A percentile compares a stretch with the other conserved stretches of the same genome.
These are phyloP conservation scores for Aspergillus ostianus DNA, from an alignment of 495 filamentous ascomycete species.

Conservation along the genomic window DNA sequence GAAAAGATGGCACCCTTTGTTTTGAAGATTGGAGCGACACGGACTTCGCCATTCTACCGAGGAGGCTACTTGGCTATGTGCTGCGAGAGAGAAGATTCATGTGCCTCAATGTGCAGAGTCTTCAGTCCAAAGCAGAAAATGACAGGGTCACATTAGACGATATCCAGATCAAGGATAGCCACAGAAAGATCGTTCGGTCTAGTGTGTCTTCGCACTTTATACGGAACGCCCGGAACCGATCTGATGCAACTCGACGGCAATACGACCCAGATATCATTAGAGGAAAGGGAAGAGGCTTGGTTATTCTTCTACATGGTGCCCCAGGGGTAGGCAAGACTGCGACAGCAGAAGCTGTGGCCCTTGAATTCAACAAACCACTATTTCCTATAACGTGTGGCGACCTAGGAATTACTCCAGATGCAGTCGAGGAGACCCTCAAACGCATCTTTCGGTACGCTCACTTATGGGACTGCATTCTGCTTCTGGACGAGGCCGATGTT, in stretches of 20 bases:
- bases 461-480: constrained; percentile 4
- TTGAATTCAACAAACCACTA: constrained; percentile 1
- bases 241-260: neutral
- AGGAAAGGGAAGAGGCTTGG: constrained; percentile 1
- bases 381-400: constrained; percentile 4
- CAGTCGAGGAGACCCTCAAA: neutral
- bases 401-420: neutral
- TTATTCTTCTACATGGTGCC: constrained; percentile 5
- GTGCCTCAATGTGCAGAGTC: neutral
- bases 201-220: neutral
- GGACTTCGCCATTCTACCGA: neutral
- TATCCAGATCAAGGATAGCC: neutral
- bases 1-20: neutral
- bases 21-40: neutral
- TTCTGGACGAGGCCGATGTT: constrained; percentile 11
- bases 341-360: constrained; percentile 5
- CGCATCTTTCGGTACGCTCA: constrained; percentile 1
- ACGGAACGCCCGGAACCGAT: neutral
- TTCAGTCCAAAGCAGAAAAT: neutral
- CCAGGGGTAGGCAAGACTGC: constrained; percentile 12
- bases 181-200: neutral
- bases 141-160: neutral
- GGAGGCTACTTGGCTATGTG: neutral
- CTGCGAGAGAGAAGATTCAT: neutral
- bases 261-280: neutral